Base-by-base conservation (phyloP, 805 yeast genomes). In the Spathaspora hagerdaliae region DNA sequence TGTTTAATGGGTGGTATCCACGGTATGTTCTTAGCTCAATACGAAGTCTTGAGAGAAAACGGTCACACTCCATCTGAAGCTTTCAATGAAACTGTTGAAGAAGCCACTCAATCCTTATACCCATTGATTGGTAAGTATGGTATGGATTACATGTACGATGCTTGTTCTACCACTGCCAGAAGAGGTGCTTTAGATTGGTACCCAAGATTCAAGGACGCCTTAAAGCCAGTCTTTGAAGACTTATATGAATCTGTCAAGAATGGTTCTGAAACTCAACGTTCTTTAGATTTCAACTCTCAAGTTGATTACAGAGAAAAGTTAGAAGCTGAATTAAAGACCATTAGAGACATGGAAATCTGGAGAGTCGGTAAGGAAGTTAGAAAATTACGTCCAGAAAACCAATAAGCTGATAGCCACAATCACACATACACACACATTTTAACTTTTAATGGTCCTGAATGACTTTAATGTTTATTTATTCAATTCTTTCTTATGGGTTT, bases 131-230 rank as follows among this genome's bases (percentile, higher is more conserved):
- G 99, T 78, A 90, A 89, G 77, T 87, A 94, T 83, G 99, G 99
- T 79, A 94, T 94, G 99, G 99, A 94, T 78, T 94, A 94, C 92
- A 94, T 94, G 99, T 94, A 94, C 84, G 98, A 94, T 71, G 99
- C 99, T 64, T 94, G 99, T 79, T 94, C 99, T 59, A 94, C 99
- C 68, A 94, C 99, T 59, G 99, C 99, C 65, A 90, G 98, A 83
- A 89, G 99, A 81, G 99, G 99, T 83, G 99, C 99, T 70, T 83
- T 94, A 64, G 99, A 94, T 81, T 94, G 99, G 99, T 92, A 94
- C 82, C 98, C 98, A 75, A 79, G 86, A 75, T 94, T 94, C 90
- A 91, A 91, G 83, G 92, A 88, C 61, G 97, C 97, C 67, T 82
- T 94, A 77, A 94, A 94, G 82, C 98, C 99, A 65, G 97, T 94